Evolutionary conservation across 139 green algal genomes (phyloP).

Genomic region (Closterium sp.): DNA sequence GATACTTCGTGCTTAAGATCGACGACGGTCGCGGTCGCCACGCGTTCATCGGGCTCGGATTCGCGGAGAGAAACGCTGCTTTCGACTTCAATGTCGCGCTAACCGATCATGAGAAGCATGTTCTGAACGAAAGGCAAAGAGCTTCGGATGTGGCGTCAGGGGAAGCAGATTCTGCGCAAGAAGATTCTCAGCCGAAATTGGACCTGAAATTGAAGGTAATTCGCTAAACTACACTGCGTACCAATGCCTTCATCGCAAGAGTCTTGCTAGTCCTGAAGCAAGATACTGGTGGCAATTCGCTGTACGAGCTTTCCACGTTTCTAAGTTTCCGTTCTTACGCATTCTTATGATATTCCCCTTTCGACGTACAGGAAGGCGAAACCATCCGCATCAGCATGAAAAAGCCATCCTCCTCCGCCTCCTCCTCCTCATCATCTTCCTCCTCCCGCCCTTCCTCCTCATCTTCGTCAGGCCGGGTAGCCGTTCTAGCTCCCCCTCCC

Average conservation of each 20-base stretch:
- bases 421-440: neutral
- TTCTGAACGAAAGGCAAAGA: constrained; percentile 5
- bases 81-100: constrained; percentile 59
- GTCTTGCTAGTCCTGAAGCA: no score
- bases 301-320: no score
- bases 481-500: neutral
- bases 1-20: constrained; percentile 56
- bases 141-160: neutral
- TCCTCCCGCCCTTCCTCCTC: neutral
- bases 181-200: neutral
- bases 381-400: constrained; percentile 31
- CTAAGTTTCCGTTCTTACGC: neutral
- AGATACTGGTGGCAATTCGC: no score
- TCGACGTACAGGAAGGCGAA: constrained; percentile 15
- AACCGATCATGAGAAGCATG: constrained; percentile 47
- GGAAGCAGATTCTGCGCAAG: neutral
- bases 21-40: constrained; percentile 43
- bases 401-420: neutral
- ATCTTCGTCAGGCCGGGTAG: neutral
- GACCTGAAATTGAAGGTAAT: neutral
- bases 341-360: no score
- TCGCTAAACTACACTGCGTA: neutral
- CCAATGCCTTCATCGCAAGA: neutral
- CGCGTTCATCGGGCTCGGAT: constrained; percentile 56
- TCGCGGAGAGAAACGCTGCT: constrained; percentile 49